Base-by-base conservation (phyloP, 306 rosid species). In the Urtica urens region DNA sequence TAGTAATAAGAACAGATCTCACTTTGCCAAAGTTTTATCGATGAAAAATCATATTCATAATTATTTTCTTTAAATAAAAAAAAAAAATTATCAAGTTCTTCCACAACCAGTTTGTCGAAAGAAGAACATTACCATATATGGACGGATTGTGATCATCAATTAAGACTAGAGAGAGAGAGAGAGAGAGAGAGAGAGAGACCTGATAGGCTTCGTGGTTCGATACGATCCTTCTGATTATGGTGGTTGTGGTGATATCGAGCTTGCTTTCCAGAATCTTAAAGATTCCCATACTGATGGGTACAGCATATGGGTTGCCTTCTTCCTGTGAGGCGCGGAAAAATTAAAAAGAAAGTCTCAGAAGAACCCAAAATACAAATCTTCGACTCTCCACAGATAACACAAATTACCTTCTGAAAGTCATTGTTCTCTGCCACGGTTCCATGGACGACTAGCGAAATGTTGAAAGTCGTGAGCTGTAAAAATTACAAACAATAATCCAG, bases 181-280 rank as follows among this genome's bases (percentile, higher is more conserved):
- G n/a, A n/a, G n/a, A n/a, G n/a, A 7, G 37, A 31, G 10, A 7
- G 13, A 4, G 41, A 42, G 19, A 13, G 56, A 88, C 97, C 93
- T 81, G 97, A 66, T 76, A 88, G 3, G 97, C 97, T 62, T 88
- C 95, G 27, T 88, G 90, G 67, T 88, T 88, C 34, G 90, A 56
- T 33, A 88, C 79, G 30, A 88, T 88, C 76, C 97, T 84, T 62
- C 63, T 74, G 65, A 88, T 83, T 74, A 88, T 88, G 2, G 95
- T 83, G 58, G 93, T 78, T 5, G 97, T 88, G 23, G 93, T 88
- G 61, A 81, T 61, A 65, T 77, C 95, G 49, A 81, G 53, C 23
- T 93, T 73, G 68, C 97, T 88, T 3, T 72, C 84, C 61, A 87
- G 59, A 68, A 87, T 40, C 75, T 73, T 69, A 69, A 88, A 88